These are phyloP conservation scores for Mucor velutinosus DNA, from an alignment of 371 early-diverging fungal species.

Conservation along the genomic window DNA sequence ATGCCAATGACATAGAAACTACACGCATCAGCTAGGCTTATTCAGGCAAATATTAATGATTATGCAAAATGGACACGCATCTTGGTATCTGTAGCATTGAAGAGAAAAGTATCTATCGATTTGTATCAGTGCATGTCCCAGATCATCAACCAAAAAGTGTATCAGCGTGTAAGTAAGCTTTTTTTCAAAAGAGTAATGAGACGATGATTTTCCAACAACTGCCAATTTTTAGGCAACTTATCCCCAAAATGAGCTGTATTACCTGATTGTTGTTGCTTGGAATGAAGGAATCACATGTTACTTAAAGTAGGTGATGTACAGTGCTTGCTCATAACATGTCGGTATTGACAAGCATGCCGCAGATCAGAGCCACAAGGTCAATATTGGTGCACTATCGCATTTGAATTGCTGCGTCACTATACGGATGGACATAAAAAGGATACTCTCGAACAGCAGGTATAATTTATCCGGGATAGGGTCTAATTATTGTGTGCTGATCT, in stretches of 20 bases:
- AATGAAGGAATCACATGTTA: constrained; percentile 21
- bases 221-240: background rate
- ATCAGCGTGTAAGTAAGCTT: constrained; percentile 8
- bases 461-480: background rate
- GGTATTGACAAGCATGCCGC: background rate
- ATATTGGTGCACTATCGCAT: constrained; percentile 14
- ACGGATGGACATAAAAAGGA: background rate
- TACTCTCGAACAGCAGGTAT: constrained; percentile 10
- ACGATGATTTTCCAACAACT: background rate
- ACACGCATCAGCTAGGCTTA: constrained; percentile 2
- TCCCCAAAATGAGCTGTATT: constrained; percentile 26
- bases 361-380: constrained; percentile 7
- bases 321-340: background rate
- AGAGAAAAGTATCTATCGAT: background rate
- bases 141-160: constrained; percentile 4
- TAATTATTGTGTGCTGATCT: too few relatives aligned
- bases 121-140: constrained; percentile 3
- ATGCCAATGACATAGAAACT: background rate
- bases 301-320: constrained; percentile 1
- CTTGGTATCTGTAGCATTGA: constrained; percentile 6
- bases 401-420: constrained; percentile 7
- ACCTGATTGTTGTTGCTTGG: constrained; percentile 25
- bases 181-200: background rate
- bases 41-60: background rate
- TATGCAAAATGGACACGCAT: constrained; percentile 26